Evolutionary conservation across 164 flowering plant genomes (phyloP), one percentile per base, ranked within the genome.

Genomic region (Vitis cinerea): DNA sequence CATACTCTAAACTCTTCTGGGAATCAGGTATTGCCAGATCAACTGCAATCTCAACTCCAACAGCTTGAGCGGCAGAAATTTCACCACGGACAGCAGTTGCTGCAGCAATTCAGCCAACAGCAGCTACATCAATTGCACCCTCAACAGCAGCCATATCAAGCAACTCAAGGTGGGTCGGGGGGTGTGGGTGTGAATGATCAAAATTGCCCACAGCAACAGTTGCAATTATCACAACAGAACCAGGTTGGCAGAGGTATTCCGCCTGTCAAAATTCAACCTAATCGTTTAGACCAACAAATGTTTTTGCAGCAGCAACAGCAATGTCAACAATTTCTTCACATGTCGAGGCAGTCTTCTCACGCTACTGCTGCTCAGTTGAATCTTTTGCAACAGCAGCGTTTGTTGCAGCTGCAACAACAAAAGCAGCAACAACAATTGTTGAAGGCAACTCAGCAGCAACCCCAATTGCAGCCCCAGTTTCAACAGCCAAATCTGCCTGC

Each of bases 311-410:
- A 87, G 50, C 91, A 88, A 48, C 78, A 79, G 19, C 88, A 84
- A 65, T 87, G 83, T 57, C 84, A 80, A 17, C 85, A 79, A 52
- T 83, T 86, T 17, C 86, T 88, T 52, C 87, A 83, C 11, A 74
- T 88, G 87, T 78, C 97, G 9, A 82, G 97, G 82, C 98, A 88
- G 68, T 70, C 88, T 56, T 72, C 97, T 60, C 97, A 91, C 78
- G 84, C 88, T 56, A 77, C 86, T 63, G 84, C 88, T 67, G 93
- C 90, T 15, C 97, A 90, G 71, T 84, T 92, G 47, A 89, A 80
- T 82, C 80, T 91, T 54, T 77, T 94, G 79, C 88, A 88, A 17
- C 96, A 93, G 62, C 93, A 88, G 59, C 80, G 87, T 27, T 52
- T 86, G 9, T 54, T 83, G 70, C 91, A 85, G 61, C 64, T 86